phyloP scores from a whole-genome alignment of 2,329 filamentous ascomycete genomes.

The Epichloe coenophiala region DNA sequence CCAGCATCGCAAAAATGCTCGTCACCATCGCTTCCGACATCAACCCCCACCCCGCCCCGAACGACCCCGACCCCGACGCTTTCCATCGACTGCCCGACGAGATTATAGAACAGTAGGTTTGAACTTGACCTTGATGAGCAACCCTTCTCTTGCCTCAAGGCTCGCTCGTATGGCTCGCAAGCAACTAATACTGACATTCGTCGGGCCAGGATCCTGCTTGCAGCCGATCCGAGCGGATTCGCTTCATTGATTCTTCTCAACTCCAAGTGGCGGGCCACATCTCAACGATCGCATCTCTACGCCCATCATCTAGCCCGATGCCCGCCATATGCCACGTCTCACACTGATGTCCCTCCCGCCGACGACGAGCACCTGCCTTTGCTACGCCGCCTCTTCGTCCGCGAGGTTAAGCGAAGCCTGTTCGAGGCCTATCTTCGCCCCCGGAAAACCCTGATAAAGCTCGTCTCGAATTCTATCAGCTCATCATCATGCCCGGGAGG shows the following conservation, averaged over 20 bases:
- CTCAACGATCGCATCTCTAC: constrained; percentile 51
- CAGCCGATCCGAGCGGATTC: constrained; percentile 48
- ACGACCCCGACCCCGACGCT: constrained; percentile 8
- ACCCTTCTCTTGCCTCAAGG: background rate
- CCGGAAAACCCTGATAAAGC: constrained; percentile 55
- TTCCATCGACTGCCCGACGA: constrained; percentile 51
- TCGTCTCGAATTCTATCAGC: constrained; percentile 73
- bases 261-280: constrained; percentile 50
- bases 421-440: constrained; percentile 66
- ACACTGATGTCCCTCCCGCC: constrained; percentile 24
- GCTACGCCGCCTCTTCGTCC: constrained; percentile 53
- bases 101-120: constrained; percentile 52
- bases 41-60: constrained; percentile 12
- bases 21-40: constrained; percentile 14
- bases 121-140: background rate
- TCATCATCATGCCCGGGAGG: constrained; percentile 72
- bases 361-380: constrained; percentile 39
- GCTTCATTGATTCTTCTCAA: constrained; percentile 54
- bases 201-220: constrained; percentile 42
- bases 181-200: background rate
- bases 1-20: constrained; percentile 22
- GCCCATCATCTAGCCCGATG: constrained; percentile 47
- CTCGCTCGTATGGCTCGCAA: background rate
- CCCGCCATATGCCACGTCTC: constrained; percentile 41
- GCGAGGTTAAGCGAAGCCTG: constrained; percentile 61